Evolutionary conservation across 2,329 filamentous ascomycete species (phyloP).

Genomic region (Alternaria gansuensis): DNA sequence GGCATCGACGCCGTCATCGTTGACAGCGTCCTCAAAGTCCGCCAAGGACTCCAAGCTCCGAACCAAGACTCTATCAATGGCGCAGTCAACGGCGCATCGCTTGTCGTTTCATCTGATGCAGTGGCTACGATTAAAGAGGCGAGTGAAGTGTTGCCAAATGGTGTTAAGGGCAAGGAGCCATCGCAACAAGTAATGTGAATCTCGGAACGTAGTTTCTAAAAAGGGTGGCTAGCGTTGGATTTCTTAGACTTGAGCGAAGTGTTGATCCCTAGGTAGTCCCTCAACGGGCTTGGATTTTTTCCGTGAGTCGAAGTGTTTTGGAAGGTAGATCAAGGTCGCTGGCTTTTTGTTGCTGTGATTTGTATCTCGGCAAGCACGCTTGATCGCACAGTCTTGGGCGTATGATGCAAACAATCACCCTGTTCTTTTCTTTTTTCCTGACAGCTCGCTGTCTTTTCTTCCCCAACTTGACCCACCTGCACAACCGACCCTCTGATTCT

Average conservation of each 20-base stretch:
- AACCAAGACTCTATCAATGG: constrained; percentile 18
- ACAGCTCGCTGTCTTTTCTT: no score
- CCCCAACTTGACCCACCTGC: no score
- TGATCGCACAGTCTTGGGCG: no score
- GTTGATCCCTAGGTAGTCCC: constrained; percentile 1
- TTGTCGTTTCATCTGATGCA: constrained; percentile 16
- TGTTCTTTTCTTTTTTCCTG: no score
- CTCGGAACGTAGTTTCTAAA: not conserved
- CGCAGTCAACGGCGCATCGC: constrained; percentile 7
- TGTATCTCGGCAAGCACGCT: no score
- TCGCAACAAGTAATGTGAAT: not conserved
- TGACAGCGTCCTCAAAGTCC: constrained; percentile 90
- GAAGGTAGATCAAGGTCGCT: not conserved
- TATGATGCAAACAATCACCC: no score
- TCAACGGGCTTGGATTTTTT: constrained; percentile 10
- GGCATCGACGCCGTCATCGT: constrained; percentile 98
- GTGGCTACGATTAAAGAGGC: constrained; percentile 20
- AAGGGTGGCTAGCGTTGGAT: constrained; percentile 10
- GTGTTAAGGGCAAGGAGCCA: not conserved
- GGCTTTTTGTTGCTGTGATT: no score
- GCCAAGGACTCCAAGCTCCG: constrained; percentile 78
- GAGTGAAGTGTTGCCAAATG: constrained; percentile 8
- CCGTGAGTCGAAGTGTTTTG: not conserved
- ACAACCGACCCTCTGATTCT: no score
- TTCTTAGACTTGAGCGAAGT: not conserved